Conservation (phyloP, 2,329 filamentous ascomycete genomes). For the Neocucurbitaria cava region DNA sequence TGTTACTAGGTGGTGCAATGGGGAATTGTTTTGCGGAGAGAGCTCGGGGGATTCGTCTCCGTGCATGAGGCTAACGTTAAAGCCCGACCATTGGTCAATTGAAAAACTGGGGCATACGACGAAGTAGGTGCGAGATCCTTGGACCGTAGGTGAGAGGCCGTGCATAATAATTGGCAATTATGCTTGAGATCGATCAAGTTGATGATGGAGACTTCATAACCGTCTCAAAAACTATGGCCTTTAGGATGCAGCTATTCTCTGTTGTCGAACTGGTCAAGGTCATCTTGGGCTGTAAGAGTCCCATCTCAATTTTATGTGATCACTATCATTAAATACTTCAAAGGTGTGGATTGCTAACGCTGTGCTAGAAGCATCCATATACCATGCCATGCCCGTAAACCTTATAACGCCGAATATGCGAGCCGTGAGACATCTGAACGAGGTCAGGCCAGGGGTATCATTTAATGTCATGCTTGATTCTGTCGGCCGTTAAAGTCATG, state of each 20-base stretch:
- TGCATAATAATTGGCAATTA: background rate
- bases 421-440: conserved; percentile 17
- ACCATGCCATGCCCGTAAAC: conserved; percentile 14
- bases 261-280: background rate
- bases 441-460: conserved; percentile 36
- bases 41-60: conserved; percentile 21
- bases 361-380: conserved; percentile 16
- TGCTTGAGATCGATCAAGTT: background rate
- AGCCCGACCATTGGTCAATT: conserved; percentile 1
- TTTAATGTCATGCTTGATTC: conserved; percentile 32
- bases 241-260: too few relatives aligned
- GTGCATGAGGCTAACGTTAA: conserved; percentile 19
- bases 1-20: conserved; percentile 13
- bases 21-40: conserved; percentile 24
- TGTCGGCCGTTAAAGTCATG: conserved; percentile 26
- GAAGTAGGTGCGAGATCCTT: background rate
- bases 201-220: too few relatives aligned
- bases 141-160: too few relatives aligned
- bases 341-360: conserved; percentile 13
- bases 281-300: background rate
- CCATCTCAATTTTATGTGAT: background rate
- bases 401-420: conserved; percentile 32
- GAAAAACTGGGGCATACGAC: background rate
- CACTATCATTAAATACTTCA: background rate
- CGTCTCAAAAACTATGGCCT: too few relatives aligned